A percentile compares a stretch with the other conserved stretches of the same genome.
Conservation (phyloP, 306 rosid species). For the Ormosia emarginata region DNA sequence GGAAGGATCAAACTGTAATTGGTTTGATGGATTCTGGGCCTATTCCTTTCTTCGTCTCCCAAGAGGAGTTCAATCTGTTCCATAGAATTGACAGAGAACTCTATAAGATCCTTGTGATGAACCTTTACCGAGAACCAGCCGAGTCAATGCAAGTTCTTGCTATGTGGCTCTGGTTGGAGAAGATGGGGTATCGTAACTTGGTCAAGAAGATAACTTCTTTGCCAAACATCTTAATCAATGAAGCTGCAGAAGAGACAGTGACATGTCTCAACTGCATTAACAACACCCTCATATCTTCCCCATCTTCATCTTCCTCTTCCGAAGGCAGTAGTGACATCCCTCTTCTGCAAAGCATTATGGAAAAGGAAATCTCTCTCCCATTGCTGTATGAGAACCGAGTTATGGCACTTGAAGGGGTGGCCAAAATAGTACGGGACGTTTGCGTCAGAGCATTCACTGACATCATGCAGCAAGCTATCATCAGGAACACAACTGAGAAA, state of each 20-base stretch:
- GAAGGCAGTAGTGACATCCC: conserved; percentile 30
- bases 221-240: conserved; percentile 47
- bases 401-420: conserved; percentile 20
- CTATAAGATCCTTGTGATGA: conserved; percentile 39
- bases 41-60: conserved; percentile 1
- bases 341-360: conserved; percentile 43
- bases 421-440: conserved; percentile 17
- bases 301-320: background rate
- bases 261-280: conserved; percentile 40
- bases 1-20: background rate
- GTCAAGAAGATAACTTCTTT: conserved; percentile 33
- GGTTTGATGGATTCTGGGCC: background rate
- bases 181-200: conserved; percentile 36
- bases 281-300: background rate
- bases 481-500: background rate
- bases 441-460: conserved; percentile 51
- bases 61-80: conserved; percentile 47
- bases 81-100: conserved; percentile 62
- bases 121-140: conserved; percentile 46
- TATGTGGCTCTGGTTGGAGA: conserved; percentile 79
- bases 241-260: conserved; percentile 58
- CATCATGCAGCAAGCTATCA: conserved; percentile 34
- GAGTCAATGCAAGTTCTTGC: conserved; percentile 60
- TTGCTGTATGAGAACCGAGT: conserved; percentile 25
- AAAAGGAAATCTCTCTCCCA: conserved; percentile 34